Base-by-base conservation (phyloP, 208 protist species). In the Leishmania braziliensis region DNA sequence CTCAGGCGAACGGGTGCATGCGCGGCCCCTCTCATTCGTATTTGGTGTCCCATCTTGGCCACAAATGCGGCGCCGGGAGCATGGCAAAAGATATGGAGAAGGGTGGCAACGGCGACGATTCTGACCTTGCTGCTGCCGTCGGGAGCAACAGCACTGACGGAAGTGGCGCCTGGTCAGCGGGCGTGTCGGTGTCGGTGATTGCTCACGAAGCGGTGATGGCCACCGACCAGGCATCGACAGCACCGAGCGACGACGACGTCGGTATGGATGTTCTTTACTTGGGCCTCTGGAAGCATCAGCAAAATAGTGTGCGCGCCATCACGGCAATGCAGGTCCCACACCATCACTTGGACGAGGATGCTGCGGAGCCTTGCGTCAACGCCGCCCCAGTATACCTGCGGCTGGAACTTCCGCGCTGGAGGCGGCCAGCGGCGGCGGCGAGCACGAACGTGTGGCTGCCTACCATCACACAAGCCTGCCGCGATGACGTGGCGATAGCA, bases 101-200 rank as follows among this genome's bases (percentile, higher is more conserved):
- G 6, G 72, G 39, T 50, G 5, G 56, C 26, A 63, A n/a, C n/a
- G 33, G 29, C 68, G 68, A n/a, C 51, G 6, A 51, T 5, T 39
- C 16, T 20, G 39, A 51, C 51, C n/a, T 43, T n/a, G 10, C 26
- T n/a, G 20, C 48, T n/a, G 6, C 54, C 23, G 12, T 48, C n/a
- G 43, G 50, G 43, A 46, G 43, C 23, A 18, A 36, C 46, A 63
- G 43, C 33, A n/a, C 26, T 33, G 73, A 39, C 46, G 73, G 26
- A 23, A 29, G 36, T 20, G 14, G 58, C 56, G 18, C 9, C 50
- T 70, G 71, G 72, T 82, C 82, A 0, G 77, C 78, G 33, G 82
- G 82, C 33, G 82, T 86, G 2, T 86, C 82, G 1, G 78, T 86
- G 50, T 75, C 82, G 0, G 82, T 86, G 33, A 58, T 86, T 29